Conservation (phyloP, 2,329 filamentous ascomycete genomes). For the Beauveria rudraprayagi region DNA sequence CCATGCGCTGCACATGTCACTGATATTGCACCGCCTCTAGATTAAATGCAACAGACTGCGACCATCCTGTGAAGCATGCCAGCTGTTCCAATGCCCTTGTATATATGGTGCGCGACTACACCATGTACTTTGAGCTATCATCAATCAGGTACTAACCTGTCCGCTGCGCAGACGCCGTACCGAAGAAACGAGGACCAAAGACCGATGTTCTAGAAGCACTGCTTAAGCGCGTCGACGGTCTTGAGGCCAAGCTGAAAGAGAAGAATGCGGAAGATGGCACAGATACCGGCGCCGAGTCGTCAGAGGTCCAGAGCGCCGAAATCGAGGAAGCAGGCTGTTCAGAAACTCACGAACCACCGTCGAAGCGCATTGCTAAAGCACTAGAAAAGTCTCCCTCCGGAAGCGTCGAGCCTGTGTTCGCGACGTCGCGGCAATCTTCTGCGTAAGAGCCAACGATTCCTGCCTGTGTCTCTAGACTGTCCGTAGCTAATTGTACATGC, state of each 20-base stretch:
- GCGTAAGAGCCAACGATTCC: background rate
- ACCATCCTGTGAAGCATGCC: slow-evolving; percentile 80
- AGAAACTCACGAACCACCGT: slow-evolving; percentile 29
- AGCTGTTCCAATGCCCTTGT: slow-evolving; percentile 81
- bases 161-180: slow-evolving; percentile 60
- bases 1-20: background rate
- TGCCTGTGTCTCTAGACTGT: background rate
- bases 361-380: slow-evolving; percentile 34
- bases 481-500: slow-evolving; percentile 8
- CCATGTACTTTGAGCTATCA: background rate
- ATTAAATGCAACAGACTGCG: slow-evolving; percentile 87
- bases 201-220: slow-evolving; percentile 82
- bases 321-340: slow-evolving; percentile 17
- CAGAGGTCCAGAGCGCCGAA: background rate
- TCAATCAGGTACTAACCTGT: background rate
- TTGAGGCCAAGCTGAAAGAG: slow-evolving; percentile 72
- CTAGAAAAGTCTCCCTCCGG: slow-evolving; percentile 25
- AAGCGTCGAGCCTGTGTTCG: slow-evolving; percentile 34
- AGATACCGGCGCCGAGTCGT: background rate
- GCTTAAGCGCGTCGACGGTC: slow-evolving; percentile 74
- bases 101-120: slow-evolving; percentile 61
- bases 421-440: slow-evolving; percentile 14
- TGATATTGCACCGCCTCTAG: slow-evolving; percentile 35
- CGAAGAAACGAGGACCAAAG: slow-evolving; percentile 84
- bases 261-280: slow-evolving; percentile 36